These are phyloP conservation scores for Abelmoschus esculentus DNA, from an alignment of 345 rosid genomes.

Conservation along the genomic window DNA sequence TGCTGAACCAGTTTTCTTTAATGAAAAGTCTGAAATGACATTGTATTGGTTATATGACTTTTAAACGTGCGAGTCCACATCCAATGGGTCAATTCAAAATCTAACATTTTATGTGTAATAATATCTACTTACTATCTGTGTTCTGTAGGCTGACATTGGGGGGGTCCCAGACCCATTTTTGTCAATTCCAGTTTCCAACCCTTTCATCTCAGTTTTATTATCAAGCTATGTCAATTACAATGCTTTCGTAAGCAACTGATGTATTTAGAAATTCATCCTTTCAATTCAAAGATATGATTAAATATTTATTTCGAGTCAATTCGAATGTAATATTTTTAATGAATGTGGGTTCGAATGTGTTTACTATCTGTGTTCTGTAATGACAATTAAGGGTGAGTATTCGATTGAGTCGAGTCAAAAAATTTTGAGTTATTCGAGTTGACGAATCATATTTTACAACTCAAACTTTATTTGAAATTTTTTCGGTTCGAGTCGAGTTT, in stretches of 20 bases:
- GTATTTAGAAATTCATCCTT: not conserved
- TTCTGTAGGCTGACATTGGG: too few relatives aligned
- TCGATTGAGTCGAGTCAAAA: too few relatives aligned
- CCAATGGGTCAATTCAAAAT: not conserved
- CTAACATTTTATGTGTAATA: not conserved
- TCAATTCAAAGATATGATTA: too few relatives aligned
- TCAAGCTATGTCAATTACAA: not conserved
- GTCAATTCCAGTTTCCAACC: not conserved
- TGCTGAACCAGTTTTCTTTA: not conserved
- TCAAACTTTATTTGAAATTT: too few relatives aligned
- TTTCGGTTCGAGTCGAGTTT: too few relatives aligned
- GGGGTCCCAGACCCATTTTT: not conserved
- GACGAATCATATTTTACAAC: too few relatives aligned
- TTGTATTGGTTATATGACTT: not conserved
- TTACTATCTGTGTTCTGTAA: too few relatives aligned
- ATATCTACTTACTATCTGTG: not conserved
- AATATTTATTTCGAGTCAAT: too few relatives aligned
- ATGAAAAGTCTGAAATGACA: not conserved
- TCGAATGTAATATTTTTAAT: too few relatives aligned
- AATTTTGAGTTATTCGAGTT: too few relatives aligned
- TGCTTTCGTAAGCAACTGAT: not conserved
- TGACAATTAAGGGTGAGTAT: too few relatives aligned
- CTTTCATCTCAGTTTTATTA: not conserved
- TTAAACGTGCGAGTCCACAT: slow-evolving; percentile 5
- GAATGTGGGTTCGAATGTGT: too few relatives aligned